Conservation (phyloP, 306 rosid genomes). For the Morella rubra region DNA sequence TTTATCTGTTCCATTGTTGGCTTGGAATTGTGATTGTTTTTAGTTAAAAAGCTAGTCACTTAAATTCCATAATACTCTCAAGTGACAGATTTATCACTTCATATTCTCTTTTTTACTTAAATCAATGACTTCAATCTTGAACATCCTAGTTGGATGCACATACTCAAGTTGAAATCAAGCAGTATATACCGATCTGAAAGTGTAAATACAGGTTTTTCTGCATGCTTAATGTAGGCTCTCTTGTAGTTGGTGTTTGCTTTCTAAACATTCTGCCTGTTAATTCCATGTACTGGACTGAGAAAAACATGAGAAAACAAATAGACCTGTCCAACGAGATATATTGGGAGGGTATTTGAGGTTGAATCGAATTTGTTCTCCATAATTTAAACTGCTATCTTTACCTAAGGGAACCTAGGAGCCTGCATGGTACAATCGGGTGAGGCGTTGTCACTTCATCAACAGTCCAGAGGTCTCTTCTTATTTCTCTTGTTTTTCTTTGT, state of each 20-base stretch:
- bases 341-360: too few species aligned
- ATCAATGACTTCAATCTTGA: not conserved
- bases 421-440: not conserved
- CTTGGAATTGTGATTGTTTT: constrained; percentile 4
- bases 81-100: not conserved
- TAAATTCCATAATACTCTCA: not conserved
- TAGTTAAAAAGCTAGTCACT: not conserved
- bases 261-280: not conserved
- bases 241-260: not conserved
- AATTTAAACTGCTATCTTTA: not conserved
- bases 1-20: not conserved
- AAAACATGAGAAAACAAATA: not conserved
- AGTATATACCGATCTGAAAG: not conserved
- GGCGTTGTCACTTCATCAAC: too few species aligned
- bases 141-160: not conserved
- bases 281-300: not conserved
- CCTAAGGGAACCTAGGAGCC: not conserved
- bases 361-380: not conserved
- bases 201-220: not conserved
- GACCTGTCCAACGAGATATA: not conserved
- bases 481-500: not conserved
- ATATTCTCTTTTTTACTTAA: not conserved
- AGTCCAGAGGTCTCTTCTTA: not conserved
- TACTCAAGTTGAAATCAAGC: constrained; percentile 4
- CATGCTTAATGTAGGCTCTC: not conserved